Percentiles rank a stretch among this genome's conserved stretches.
phyloP scores from a whole-genome alignment of 140 eudicot genomes.

The Bidens hawaiensis region DNA sequence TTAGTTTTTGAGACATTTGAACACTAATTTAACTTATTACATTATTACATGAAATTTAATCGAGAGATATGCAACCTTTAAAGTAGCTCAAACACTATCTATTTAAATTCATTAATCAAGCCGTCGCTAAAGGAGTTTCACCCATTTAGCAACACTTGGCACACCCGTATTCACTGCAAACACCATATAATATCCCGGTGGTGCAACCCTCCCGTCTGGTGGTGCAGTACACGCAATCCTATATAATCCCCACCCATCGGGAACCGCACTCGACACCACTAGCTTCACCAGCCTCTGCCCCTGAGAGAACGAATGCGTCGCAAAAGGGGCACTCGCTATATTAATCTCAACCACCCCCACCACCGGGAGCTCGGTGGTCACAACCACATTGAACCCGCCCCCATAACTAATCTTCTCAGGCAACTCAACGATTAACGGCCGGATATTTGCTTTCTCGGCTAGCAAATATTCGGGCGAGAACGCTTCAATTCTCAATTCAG shows the following conservation, averaged over 20 bases:
- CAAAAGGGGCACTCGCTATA: conserved; percentile 72
- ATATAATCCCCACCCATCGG: conserved; percentile 24
- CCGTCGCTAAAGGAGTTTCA: conserved; percentile 31
- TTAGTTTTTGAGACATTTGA: too few relatives aligned
- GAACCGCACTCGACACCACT: conserved; percentile 27
- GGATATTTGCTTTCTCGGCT: conserved; percentile 30
- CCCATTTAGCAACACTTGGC: conserved; percentile 83
- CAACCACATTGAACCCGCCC: conserved; percentile 34
- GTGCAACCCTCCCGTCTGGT: conserved; percentile 60
- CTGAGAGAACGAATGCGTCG: conserved; percentile 78
- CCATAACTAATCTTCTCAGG: conserved; percentile 43
- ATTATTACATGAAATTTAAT: neutral
- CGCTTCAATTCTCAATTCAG: conserved; percentile 69
- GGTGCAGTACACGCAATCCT: conserved; percentile 52
- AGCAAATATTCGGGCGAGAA: conserved; percentile 73
- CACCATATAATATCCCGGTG: conserved; percentile 81
- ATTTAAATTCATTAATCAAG: neutral
- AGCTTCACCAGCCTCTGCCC: conserved; percentile 78
- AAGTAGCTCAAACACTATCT: neutral
- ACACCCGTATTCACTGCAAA: conserved; percentile 65
- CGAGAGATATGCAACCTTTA: neutral
- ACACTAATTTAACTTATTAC: neutral
- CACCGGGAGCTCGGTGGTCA: conserved; percentile 48
- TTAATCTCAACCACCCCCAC: conserved; percentile 57
- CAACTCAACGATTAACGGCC: conserved; percentile 35